Evolutionary conservation across 2,329 filamentous ascomycete genomes (phyloP).

Genomic region (Thelonectria olida): DNA sequence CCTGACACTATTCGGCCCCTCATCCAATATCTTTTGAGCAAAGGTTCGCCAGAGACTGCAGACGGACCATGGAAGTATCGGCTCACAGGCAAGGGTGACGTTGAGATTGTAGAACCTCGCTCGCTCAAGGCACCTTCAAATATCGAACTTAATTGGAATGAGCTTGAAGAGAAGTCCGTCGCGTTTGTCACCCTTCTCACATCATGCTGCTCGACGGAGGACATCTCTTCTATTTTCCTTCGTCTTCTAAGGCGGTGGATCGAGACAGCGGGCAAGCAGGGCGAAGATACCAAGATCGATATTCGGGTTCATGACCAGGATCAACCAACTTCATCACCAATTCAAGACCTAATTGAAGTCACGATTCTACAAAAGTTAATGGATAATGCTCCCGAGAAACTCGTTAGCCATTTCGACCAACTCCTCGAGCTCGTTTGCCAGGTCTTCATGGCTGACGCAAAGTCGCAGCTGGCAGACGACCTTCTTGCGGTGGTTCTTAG

Average conservation of each 20-base stretch:
- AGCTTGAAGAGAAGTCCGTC: conserved; percentile 58
- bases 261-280: conserved; percentile 39
- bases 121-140: conserved; percentile 19
- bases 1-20: conserved; percentile 59
- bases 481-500: conserved; percentile 65
- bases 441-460: conserved; percentile 61
- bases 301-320: conserved; percentile 45
- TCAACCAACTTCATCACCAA: conserved; percentile 46
- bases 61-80: conserved; percentile 63
- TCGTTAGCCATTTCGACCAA: conserved; percentile 71
- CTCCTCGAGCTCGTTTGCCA: conserved; percentile 71
- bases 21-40: conserved; percentile 64
- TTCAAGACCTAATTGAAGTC: conserved; percentile 63
- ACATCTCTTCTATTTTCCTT: conserved; percentile 69
- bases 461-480: conserved; percentile 55
- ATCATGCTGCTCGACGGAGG: conserved; percentile 61
- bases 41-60: conserved; percentile 52
- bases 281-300: conserved; percentile 38
- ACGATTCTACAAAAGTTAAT: conserved; percentile 74
- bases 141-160: conserved; percentile 50
- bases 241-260: conserved; percentile 68
- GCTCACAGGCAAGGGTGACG: conserved; percentile 52
- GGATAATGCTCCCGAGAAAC: conserved; percentile 67
- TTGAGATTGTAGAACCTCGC: conserved; percentile 59
- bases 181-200: conserved; percentile 60